Evolutionary conservation across 345 rosid genomes (phyloP), one percentile per base, ranked within the genome.

Genomic region (Salix brachista): DNA sequence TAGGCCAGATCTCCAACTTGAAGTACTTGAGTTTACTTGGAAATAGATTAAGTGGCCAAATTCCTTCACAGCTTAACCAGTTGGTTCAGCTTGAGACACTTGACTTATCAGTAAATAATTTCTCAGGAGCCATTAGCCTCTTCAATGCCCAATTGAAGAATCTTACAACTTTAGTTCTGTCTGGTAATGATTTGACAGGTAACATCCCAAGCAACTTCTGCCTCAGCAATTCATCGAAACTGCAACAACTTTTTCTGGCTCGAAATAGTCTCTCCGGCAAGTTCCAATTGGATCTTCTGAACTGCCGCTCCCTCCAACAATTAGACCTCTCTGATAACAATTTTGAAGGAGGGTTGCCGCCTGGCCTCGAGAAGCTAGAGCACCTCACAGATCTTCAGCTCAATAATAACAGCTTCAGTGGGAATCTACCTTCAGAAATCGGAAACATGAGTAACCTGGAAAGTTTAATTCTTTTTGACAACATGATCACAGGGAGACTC

Each of bases 391-490:
- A 77, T 69, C 78, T 81, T 23, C 75, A 68, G 72, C 80, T 81
- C 39, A 77, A 74, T 16, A 81, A 74, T 39, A 81, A 81, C 75
- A 77, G 84, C 77, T 81, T 81, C 37, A 70, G n/a, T 5, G 81
- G 84, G 37, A 70, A 73, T 34, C 7, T 81, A 50, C 78, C 82
- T 65, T 72, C 79, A 28, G 75, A 70, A 42, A 75, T 94, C 11
- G 94, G 95, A 67, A 92, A 92, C 84, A 67, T 92, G 36, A 90
- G 83, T 67, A 89, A 82, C 79, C 70, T 95, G 80, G 87, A 87
- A 67, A 79, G 76, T 90, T 46, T 83, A 73, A 18, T 66, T 71
- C 89, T 95, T 70, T 88, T 83, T 73, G 91, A 80, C 69, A 95
- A 95, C 87, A 71, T 74, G 86, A 74, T 95, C 84, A 86, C 79